Evolutionary conservation across 1,284 basidiomycete genomes (phyloP), one percentile per base, ranked within the genome.

Genomic region (Trichosporon sp.): DNA sequence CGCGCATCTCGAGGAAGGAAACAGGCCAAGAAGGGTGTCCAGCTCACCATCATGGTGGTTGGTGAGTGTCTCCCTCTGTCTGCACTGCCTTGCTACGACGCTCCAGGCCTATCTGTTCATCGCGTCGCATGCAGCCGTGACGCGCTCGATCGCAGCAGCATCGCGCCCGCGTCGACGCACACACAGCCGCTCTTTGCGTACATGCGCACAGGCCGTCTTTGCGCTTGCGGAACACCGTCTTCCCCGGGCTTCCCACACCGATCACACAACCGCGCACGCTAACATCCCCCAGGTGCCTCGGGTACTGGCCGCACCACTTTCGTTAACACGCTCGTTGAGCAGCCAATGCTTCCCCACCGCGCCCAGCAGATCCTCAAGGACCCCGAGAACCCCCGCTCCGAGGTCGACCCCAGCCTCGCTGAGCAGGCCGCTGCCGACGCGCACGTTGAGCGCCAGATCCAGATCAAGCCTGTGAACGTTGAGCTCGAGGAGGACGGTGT

Each of bases 401-500:
- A 88, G 72, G 92, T 96, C 82, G 89, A 89, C 77, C 90, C 94
- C 13, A 68, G 56, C 6, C 72, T 77, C 25, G 77, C 80, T 44
- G 73, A 75, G 67, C 76, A 82, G 70, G 78, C 75, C 1, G 80
- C 79, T 12, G 91, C 92, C 76, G 88, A 89, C n/a, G 95, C 95
- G 18, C 94, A 98, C 82, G 87, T 95, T 68, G 96, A 99, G 83
- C 91, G 93, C 78, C 92, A 93, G 70, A 96, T 98, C 80, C 90
- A 88, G 82, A 98, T 99, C 85, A 98, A 98, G 85, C 95, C 95
- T 34, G 89, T 89, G 83, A 94, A 92, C 82, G 92, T 98, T 76
- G 96, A 99, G 84, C 89, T 99, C 70, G 97, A 99, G 78, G 96
- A 99, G 83, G 97, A 99, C 76, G 97, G 97, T 56, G 92, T 98